Evolutionary conservation across 2,329 filamentous ascomycete genomes (phyloP).

Genomic region (Aspergillus sp.): DNA sequence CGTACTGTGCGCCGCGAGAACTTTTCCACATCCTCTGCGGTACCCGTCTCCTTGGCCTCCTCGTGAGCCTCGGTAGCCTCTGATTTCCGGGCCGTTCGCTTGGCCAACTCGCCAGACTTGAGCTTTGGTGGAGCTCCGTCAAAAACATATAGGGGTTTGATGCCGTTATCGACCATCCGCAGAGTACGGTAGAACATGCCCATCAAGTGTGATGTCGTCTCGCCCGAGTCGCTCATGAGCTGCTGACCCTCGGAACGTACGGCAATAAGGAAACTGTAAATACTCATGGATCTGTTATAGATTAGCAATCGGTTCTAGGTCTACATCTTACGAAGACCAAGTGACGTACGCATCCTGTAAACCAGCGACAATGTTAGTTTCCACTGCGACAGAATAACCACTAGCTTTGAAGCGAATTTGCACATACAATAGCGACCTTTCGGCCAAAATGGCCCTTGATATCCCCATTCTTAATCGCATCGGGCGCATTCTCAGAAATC

Average conservation of each 20-base stretch:
- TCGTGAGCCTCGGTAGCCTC: slow-evolving; percentile 87
- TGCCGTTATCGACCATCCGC: slow-evolving; percentile 96
- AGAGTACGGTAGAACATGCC: slow-evolving; percentile 99
- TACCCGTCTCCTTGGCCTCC: slow-evolving; percentile 95
- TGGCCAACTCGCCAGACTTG: slow-evolving; percentile 94
- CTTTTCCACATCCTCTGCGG: slow-evolving; percentile 95
- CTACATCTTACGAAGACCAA: not conserved
- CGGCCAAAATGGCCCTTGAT: slow-evolving; percentile 99
- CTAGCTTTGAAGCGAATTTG: not conserved
- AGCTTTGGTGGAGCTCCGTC: slow-evolving; percentile 95
- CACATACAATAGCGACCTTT: slow-evolving; percentile 90
- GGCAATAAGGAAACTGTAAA: slow-evolving; percentile 97
- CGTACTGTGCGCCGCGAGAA: slow-evolving; percentile 89
- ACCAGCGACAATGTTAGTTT: not conserved
- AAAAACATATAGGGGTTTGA: slow-evolving; percentile 97
- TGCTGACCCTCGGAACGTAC: slow-evolving; percentile 96
- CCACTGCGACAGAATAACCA: not conserved
- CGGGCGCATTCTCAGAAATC: slow-evolving; percentile 89
- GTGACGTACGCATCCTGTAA: slow-evolving; percentile 53
- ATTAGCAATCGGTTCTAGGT: not conserved
- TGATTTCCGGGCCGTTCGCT: slow-evolving; percentile 90
- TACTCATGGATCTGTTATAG: slow-evolving; percentile 76
- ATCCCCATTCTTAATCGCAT: slow-evolving; percentile 90
- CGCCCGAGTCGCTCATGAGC: slow-evolving; percentile 88
- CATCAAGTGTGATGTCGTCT: slow-evolving; percentile 98